Evolutionary conservation across 2,329 filamentous ascomycete genomes (phyloP).

Genomic region (Alternaria consortialis): DNA sequence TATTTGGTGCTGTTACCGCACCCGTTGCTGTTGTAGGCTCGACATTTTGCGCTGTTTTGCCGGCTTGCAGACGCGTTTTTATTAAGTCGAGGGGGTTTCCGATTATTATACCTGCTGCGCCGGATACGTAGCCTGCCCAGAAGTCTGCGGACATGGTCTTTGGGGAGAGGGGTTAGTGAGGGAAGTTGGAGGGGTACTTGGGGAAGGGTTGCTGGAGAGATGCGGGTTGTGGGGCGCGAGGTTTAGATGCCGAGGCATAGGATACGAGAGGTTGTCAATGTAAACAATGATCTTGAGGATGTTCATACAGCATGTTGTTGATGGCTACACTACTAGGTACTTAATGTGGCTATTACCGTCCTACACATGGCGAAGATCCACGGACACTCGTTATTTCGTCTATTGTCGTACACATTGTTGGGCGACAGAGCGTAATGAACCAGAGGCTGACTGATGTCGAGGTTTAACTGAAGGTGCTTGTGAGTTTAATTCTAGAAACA

Average conservation of each 20-base stretch:
- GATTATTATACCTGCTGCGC: conserved; percentile 84
- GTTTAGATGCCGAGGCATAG: conserved; percentile 13
- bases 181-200: conserved; percentile 24
- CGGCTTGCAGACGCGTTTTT: conserved; percentile 83
- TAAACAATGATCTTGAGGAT: neutral
- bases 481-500: neutral
- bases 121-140: conserved; percentile 91
- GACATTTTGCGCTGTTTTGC: conserved; percentile 33
- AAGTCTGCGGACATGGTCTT: conserved; percentile 82
- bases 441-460: neutral
- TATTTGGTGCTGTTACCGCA: conserved; percentile 22
- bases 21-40: conserved; percentile 15
- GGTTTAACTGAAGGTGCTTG: neutral
- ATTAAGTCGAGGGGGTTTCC: conserved; percentile 85
- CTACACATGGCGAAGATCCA: neutral
- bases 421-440: too few species aligned
- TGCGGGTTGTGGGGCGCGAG: conserved; percentile 25
- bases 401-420: neutral
- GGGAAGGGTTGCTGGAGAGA: conserved; percentile 1
- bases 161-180: neutral
- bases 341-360: neutral
- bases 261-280: neutral
- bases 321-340: neutral
- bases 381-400: neutral
- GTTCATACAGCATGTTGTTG: neutral